Conservation (phyloP, 257 asterid species). For the Capsicum pubescens region DNA sequence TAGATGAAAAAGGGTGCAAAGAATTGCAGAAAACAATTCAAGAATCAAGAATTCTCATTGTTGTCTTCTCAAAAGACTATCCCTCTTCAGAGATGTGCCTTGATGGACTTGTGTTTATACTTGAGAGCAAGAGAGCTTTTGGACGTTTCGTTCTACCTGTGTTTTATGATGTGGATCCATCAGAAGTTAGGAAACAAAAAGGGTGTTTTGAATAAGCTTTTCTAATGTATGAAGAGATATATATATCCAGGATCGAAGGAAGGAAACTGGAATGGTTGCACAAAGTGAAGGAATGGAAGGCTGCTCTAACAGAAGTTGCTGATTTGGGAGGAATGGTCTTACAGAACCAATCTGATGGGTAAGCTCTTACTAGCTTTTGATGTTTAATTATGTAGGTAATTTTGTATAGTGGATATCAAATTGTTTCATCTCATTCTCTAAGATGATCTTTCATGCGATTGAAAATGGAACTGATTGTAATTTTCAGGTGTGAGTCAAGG, state of each 20-base stretch:
- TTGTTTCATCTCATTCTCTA: background rate
- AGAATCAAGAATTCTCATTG: constrained; percentile 25
- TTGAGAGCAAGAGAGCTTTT: constrained; percentile 23
- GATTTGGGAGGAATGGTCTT: constrained; percentile 36
- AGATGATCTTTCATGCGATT: background rate
- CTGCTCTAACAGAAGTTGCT: constrained; percentile 31
- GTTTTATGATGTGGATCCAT: constrained; percentile 35
- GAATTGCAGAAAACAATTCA: constrained; percentile 31
- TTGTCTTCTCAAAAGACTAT: constrained; percentile 28
- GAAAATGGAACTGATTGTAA: background rate
- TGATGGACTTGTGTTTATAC: constrained; percentile 29
- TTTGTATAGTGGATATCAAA: background rate
- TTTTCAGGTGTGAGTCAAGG: constrained; percentile 33
- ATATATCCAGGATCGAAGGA: background rate
- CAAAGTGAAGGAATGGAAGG: constrained; percentile 28
- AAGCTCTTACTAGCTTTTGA: background rate
- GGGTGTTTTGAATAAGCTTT: constrained; percentile 25
- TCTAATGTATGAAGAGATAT: constrained; percentile 18
- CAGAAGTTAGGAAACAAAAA: constrained; percentile 25
- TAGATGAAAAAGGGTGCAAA: constrained; percentile 16
- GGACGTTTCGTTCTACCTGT: constrained; percentile 33
- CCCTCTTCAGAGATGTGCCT: constrained; percentile 33
- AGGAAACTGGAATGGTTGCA: constrained; percentile 14
- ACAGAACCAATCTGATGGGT: constrained; percentile 33
- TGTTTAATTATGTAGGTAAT: background rate